These are phyloP conservation scores for Claviceps pusilla DNA, from an alignment of 2,329 filamentous ascomycete genomes.

Conservation along the genomic window DNA sequence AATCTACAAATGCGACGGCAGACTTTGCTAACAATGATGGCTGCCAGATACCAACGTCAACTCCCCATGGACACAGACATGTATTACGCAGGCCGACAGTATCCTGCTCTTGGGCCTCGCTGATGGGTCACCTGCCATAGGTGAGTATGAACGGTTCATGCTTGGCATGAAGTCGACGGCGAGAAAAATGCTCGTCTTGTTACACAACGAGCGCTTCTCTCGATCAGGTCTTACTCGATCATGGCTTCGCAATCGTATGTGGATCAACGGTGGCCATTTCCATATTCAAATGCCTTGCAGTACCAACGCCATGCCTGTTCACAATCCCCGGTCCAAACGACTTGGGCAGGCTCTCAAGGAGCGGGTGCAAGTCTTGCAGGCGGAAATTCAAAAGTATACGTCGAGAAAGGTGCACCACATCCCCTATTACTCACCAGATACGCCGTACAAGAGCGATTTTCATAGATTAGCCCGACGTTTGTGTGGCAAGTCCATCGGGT, in stretches of 20 bases:
- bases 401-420: conserved; percentile 80
- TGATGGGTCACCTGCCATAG: conserved; percentile 76
- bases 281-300: conserved; percentile 93
- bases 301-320: conserved; percentile 58
- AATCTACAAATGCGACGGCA: background rate
- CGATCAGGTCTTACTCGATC: conserved; percentile 68
- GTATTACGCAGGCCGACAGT: conserved; percentile 91
- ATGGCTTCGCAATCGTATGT: conserved; percentile 84
- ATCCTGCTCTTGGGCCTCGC: conserved; percentile 85
- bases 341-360: conserved; percentile 81
- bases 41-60: conserved; percentile 78
- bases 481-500: conserved; percentile 84
- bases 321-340: conserved; percentile 52
- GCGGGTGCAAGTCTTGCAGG: conserved; percentile 83
- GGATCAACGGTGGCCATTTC: conserved; percentile 96
- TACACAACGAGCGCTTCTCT: conserved; percentile 82
- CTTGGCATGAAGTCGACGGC: conserved; percentile 96
- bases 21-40: conserved; percentile 15
- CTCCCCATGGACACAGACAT: conserved; percentile 95
- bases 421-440: conserved; percentile 79
- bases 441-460: conserved; percentile 91
- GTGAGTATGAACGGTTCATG: conserved; percentile 92
- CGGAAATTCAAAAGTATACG: conserved; percentile 96
- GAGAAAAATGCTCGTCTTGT: conserved; percentile 75
- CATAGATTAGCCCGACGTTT: conserved; percentile 79